These are phyloP conservation scores for Trapa incisa DNA, from an alignment of 345 rosid genomes.

Conservation along the genomic window DNA sequence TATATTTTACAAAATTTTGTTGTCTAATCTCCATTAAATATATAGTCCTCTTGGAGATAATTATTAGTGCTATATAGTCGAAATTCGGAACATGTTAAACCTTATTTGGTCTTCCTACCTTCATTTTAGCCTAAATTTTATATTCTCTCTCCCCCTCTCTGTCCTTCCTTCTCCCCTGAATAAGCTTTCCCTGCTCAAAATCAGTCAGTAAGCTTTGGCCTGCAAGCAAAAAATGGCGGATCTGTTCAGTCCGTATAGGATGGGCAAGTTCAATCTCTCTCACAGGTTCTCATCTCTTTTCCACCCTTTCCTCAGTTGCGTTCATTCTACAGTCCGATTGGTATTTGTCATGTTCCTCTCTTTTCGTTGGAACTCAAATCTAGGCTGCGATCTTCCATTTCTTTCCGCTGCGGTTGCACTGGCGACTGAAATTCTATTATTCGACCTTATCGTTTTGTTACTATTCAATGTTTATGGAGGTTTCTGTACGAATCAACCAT, in stretches of 20 bases:
- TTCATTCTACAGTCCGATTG: background rate
- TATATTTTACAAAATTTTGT: too few species aligned
- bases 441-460: background rate
- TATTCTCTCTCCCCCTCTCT: too few species aligned
- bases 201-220: background rate
- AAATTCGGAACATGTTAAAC: too few species aligned
- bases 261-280: slow-evolving; percentile 68
- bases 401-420: background rate
- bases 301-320: background rate
- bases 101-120: too few species aligned
- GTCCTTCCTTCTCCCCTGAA: background rate
- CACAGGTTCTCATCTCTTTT: slow-evolving; percentile 34
- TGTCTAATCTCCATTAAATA: too few species aligned
- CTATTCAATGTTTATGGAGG: background rate
- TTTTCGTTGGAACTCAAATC: background rate
- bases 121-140: too few species aligned
- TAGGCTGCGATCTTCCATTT: background rate
- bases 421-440: background rate
- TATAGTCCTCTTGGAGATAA: too few species aligned
- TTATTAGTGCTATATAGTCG: too few species aligned
- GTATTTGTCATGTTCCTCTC: background rate
- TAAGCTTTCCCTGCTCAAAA: background rate
- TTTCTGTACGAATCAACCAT: background rate
- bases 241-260: slow-evolving; percentile 55
- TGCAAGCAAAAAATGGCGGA: slow-evolving; percentile 17